Percentiles rank a stretch among this genome's conserved stretches.
Conservation (phyloP, 2,329 filamentous ascomycete species). For the Rutstroemia sp. region DNA sequence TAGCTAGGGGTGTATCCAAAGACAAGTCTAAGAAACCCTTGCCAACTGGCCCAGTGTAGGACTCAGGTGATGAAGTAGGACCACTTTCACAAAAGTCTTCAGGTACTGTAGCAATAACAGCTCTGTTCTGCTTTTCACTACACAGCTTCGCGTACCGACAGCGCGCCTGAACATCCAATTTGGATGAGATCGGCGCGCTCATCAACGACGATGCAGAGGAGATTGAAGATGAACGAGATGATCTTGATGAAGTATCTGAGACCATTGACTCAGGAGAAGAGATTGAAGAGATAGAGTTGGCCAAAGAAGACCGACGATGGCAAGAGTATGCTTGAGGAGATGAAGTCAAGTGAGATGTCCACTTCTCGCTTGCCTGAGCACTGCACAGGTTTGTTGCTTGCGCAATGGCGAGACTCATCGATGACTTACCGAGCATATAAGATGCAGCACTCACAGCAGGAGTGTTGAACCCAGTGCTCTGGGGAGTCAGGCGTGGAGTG, state of each 20-base stretch:
- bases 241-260: conserved; percentile 47
- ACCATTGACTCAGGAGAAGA: conserved; percentile 63
- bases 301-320: conserved; percentile 53
- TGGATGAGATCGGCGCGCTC: conserved; percentile 49
- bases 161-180: conserved; percentile 55
- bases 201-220: conserved; percentile 54
- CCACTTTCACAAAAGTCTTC: conserved; percentile 47
- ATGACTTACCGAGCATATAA: conserved; percentile 42
- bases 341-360: conserved; percentile 39
- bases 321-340: conserved; percentile 46
- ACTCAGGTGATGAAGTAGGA: conserved; percentile 49
- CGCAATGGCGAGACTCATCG: conserved; percentile 54
- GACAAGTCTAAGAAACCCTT: conserved; percentile 45
- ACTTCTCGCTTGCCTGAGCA: conserved; percentile 45
- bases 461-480: conserved; percentile 49
- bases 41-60: conserved; percentile 44
- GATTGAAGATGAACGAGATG: conserved; percentile 58
- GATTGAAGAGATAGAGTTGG: conserved; percentile 53
- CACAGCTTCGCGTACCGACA: conserved; percentile 52
- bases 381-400: conserved; percentile 42
- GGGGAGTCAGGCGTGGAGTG: conserved; percentile 51
- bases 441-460: conserved; percentile 50
- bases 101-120: conserved; percentile 48
- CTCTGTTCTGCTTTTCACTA: conserved; percentile 48
- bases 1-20: conserved; percentile 40